Conservation (phyloP, 1,139 yeast species). For the Debaryomycetaceae sp. region DNA sequence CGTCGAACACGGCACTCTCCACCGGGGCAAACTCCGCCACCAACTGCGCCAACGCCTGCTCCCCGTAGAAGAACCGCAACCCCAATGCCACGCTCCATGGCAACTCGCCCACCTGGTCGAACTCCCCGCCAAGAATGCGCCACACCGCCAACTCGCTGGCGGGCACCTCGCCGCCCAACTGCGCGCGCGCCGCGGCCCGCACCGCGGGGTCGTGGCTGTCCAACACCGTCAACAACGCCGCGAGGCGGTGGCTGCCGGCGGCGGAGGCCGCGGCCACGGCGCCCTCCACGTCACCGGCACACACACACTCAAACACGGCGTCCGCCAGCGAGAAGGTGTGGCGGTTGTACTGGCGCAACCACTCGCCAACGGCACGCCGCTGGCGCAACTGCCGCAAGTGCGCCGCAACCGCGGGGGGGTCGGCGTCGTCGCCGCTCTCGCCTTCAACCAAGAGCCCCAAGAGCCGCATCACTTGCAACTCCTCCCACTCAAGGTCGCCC, state of each 20-base stretch:
- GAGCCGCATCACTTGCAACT: no score
- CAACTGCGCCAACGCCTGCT: no score
- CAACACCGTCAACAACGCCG: slow-evolving; percentile 63
- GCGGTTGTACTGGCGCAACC: slow-evolving; percentile 11
- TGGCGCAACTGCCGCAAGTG: slow-evolving; percentile 17
- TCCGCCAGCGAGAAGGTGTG: slow-evolving; percentile 13
- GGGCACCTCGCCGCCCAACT: slow-evolving; percentile 58
- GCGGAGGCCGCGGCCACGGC: slow-evolving; percentile 63
- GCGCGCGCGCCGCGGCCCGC: slow-evolving; percentile 50
- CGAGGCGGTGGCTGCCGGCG: slow-evolving; percentile 61
- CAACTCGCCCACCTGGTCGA: slow-evolving; percentile 39
- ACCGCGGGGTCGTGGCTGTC: slow-evolving; percentile 66
- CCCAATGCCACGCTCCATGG: slow-evolving; percentile 69
- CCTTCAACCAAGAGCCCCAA: no score
- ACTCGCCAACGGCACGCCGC: slow-evolving; percentile 40
- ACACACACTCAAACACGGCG: slow-evolving; percentile 46
- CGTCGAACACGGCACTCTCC: no score
- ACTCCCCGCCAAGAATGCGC: slow-evolving; percentile 60
- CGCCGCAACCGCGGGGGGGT: no score
- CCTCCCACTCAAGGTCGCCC: no score
- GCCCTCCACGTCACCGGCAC: slow-evolving; percentile 52
- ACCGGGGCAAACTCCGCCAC: no score
- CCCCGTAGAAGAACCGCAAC: slow-evolving; percentile 57
- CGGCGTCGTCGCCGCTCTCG: no score
- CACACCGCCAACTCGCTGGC: slow-evolving; percentile 51